Evolutionary conservation across 495 filamentous ascomycete genomes (phyloP), one percentile per base, ranked within the genome.

Genomic region (Platismatia glauca): DNA sequence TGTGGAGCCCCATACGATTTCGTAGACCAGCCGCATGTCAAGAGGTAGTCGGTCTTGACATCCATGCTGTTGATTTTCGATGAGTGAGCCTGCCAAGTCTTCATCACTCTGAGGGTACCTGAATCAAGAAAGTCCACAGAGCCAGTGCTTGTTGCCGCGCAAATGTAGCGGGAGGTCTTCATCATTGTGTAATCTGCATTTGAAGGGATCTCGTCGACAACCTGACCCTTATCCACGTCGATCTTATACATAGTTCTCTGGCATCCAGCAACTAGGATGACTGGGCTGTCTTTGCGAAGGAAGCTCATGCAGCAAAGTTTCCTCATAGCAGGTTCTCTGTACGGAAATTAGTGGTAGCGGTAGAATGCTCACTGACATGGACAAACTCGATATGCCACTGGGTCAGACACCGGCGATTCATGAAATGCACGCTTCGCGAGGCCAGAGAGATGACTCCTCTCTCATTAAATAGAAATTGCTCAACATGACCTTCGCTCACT

Each of bases 241-340:
- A 99, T 84, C 5, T 85, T 86, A 69, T 95, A 88, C 92, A 99
- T 95, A 44, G 78, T 82, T 38, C 85, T 82, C 71, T 97, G 92
- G 65, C 83, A 85, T 38, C 94, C 94, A 22, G 90, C 94, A 16
- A 92, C 87, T 3, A 99, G 77, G 33, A 97, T 85, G 65, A 95
- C 88, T 9, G 79, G 79, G 33, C 87, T 87, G 8, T 85, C 86
- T 68, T 90, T 89, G 27, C 88, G 90, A 8, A 91, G 91, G 71
- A 95, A 97, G 69, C 87, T 91, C 90, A 97, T 96, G 73, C 94
- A 95, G 48, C 82, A 83, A 55, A 97, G 78, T 64, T 96, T 87
- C 57, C 80, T 79, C 85, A 97, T 95, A 57, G 86, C 84, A 15
- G 86, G 76, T 67, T 86, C 79, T 56, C 86, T 88, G 63, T 50